Evolutionary conservation across 2,329 filamentous ascomycete genomes (phyloP).

Genomic region (Neoarthrinium moseri): DNA sequence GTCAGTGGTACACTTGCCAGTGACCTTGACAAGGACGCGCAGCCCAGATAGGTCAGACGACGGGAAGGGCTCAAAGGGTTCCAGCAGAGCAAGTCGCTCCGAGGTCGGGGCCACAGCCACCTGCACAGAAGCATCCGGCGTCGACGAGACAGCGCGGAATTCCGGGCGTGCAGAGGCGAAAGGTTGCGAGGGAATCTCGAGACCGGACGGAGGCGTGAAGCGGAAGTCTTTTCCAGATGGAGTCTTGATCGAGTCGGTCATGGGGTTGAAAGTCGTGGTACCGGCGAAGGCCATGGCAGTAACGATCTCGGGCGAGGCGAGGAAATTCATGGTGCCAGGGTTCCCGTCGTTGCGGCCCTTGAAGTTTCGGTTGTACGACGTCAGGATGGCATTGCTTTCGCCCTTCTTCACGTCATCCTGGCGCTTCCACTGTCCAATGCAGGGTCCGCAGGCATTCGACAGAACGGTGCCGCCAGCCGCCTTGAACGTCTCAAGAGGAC

Average conservation of each 20-base stretch:
- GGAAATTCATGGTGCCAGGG: slow-evolving; percentile 96
- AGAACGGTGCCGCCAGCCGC: slow-evolving; percentile 85
- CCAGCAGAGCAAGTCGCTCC: slow-evolving; percentile 83
- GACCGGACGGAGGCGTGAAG: slow-evolving; percentile 77
- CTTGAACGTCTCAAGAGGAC: slow-evolving; percentile 82
- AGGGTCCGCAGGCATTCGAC: slow-evolving; percentile 92
- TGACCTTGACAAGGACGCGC: slow-evolving; percentile 90
- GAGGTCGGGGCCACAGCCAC: slow-evolving; percentile 86
- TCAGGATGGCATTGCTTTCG: slow-evolving; percentile 89
- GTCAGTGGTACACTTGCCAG: slow-evolving; percentile 97
- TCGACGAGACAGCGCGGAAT: slow-evolving; percentile 68
- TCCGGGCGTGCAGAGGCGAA: slow-evolving; percentile 71
- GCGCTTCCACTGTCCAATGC: slow-evolving; percentile 93
- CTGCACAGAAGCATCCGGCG: slow-evolving; percentile 67
- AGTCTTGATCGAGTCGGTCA: slow-evolving; percentile 81
- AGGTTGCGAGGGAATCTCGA: slow-evolving; percentile 57
- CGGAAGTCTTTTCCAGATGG: slow-evolving; percentile 79
- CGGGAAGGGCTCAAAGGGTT: slow-evolving; percentile 87
- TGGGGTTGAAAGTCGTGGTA: slow-evolving; percentile 90
- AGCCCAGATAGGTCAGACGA: slow-evolving; percentile 70
- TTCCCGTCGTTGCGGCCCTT: slow-evolving; percentile 96
- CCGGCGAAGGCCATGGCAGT: slow-evolving; percentile 95
- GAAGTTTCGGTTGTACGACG: slow-evolving; percentile 98
- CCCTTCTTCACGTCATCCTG: slow-evolving; percentile 84
- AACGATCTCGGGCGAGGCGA: slow-evolving; percentile 93